phyloP scores from a whole-genome alignment of 192 early-diverging fungal genomes.

The Linnemannia elongata region DNA sequence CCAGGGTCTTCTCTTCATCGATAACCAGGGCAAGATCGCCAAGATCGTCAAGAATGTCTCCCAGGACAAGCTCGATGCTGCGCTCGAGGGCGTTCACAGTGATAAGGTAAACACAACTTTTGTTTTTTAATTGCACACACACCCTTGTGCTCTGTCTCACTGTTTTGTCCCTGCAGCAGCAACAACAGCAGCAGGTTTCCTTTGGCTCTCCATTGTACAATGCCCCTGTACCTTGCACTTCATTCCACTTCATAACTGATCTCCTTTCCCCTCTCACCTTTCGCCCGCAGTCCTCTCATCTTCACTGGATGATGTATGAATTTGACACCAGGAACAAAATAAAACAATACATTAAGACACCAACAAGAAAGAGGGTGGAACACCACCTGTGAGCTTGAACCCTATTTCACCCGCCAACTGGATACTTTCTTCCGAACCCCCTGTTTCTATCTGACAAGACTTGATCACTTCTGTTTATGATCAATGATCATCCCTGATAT shows the following conservation, averaged over 20 bases:
- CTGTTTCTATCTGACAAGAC: neutral
- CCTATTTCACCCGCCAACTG: slow-evolving; percentile 47
- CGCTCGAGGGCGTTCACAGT: slow-evolving; percentile 33
- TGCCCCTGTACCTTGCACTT: neutral
- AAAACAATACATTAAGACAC: neutral
- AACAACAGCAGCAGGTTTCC: neutral
- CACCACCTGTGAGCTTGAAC: slow-evolving; percentile 26
- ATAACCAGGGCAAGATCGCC: slow-evolving; percentile 75
- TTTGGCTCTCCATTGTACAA: neutral
- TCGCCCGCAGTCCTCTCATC: neutral
- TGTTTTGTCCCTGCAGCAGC: no score
- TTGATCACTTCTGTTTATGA: neutral
- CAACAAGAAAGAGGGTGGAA: neutral
- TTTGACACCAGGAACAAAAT: slow-evolving; percentile 14
- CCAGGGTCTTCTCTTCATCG: slow-evolving; percentile 77
- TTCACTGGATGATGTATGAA: neutral
- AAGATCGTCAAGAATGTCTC: slow-evolving; percentile 66
- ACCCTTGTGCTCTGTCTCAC: neutral
- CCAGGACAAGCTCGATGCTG: slow-evolving; percentile 48
- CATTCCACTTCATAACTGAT: neutral
- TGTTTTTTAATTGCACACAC: neutral
- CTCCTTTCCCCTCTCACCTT: neutral
- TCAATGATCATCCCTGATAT: slow-evolving; percentile 45
- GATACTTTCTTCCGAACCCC: neutral
- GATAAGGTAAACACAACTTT: slow-evolving; percentile 46